phyloP scores from a whole-genome alignment of 2,329 filamentous ascomycete species.

The Fusarium chlamydosporum region DNA sequence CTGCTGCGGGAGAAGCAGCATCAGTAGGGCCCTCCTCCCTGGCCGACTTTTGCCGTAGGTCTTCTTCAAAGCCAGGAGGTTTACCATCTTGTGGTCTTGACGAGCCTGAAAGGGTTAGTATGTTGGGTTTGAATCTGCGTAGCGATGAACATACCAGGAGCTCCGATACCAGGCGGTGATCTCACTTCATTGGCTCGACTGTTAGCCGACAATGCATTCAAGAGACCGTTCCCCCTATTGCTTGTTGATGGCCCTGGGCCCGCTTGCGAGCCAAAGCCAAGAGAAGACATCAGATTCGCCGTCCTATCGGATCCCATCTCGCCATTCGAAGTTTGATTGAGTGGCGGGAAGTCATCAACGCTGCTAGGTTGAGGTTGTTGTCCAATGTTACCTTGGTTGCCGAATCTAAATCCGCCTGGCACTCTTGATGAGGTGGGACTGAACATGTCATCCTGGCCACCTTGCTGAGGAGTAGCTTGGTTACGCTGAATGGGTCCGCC shows the following conservation, averaged over 20 bases:
- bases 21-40: conserved; percentile 59
- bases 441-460: conserved; percentile 64
- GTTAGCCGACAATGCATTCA: conserved; percentile 75
- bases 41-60: conserved; percentile 61
- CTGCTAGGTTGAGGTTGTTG: conserved; percentile 64
- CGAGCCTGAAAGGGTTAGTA: conserved; percentile 50
- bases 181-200: conserved; percentile 64
- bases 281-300: conserved; percentile 65
- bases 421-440: conserved; percentile 59
- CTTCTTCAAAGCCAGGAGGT: conserved; percentile 59
- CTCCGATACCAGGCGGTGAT: conserved; percentile 62
- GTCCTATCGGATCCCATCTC: conserved; percentile 71
- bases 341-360: conserved; percentile 73
- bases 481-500: conserved; percentile 66
- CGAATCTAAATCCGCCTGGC: conserved; percentile 69
- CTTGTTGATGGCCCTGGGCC: conserved; percentile 56
- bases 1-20: conserved; percentile 60
- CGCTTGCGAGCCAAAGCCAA: conserved; percentile 67
- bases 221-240: conserved; percentile 70
- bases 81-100: conserved; percentile 63
- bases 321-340: conserved; percentile 70
- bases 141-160: conserved; percentile 52
- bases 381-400: conserved; percentile 60
- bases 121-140: neutral
- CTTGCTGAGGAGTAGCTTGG: conserved; percentile 66